phyloP scores from a whole-genome alignment of 73 alveolate genomes.

The Tetrahymena elliotti region DNA sequence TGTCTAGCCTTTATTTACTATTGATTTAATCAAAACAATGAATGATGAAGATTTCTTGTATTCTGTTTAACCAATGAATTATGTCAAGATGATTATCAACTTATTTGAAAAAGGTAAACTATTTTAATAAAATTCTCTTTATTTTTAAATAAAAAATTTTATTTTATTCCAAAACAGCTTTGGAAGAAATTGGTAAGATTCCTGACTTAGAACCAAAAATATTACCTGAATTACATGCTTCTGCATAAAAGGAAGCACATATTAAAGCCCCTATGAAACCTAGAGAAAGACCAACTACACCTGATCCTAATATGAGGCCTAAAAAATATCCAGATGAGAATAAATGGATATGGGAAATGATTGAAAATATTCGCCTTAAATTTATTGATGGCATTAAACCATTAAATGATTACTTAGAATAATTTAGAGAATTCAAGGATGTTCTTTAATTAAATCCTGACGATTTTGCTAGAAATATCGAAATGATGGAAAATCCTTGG shows the following conservation, averaged over 20 bases:
- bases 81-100: slow-evolving; percentile 78
- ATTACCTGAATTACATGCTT: slow-evolving; percentile 73
- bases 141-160: not conserved
- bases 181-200: slow-evolving; percentile 87
- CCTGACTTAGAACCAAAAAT: slow-evolving; percentile 47
- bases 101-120: slow-evolving; percentile 91
- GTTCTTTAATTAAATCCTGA: slow-evolving; percentile 90
- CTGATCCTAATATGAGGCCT: slow-evolving; percentile 68
- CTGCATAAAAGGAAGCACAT: slow-evolving; percentile 76
- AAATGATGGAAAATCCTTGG: slow-evolving; percentile 81
- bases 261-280: slow-evolving; percentile 94
- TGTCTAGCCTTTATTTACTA: slow-evolving; percentile 64
- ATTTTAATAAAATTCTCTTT: slow-evolving; percentile 37
- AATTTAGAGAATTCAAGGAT: slow-evolving; percentile 78
- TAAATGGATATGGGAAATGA: slow-evolving; percentile 96
- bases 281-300: slow-evolving; percentile 80
- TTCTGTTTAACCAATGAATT: slow-evolving; percentile 86
- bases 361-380: slow-evolving; percentile 60
- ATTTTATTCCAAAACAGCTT: slow-evolving; percentile 72
- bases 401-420: slow-evolving; percentile 77
- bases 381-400: slow-evolving; percentile 91
- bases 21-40: slow-evolving; percentile 64
- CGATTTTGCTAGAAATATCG: slow-evolving; percentile 68
- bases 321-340: slow-evolving; percentile 86
- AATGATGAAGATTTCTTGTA: slow-evolving; percentile 49